Percentiles rank a stretch among this genome's conserved stretches.
phyloP scores from a whole-genome alignment of 352 stramenopile genomes.

The Globisporangium barbulae region DNA sequence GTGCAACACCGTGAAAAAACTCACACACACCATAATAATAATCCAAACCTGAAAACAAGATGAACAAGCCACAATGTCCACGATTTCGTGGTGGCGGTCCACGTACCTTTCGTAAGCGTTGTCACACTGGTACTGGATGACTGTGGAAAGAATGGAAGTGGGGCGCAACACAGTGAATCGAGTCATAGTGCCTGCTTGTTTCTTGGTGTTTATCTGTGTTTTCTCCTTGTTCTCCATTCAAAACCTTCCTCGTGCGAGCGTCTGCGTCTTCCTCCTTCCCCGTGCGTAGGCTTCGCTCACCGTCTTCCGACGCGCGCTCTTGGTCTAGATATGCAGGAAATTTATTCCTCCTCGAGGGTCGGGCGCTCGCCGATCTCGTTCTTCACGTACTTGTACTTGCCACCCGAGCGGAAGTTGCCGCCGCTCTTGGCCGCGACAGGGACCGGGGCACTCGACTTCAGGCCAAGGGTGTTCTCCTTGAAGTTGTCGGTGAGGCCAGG shows the following conservation, averaged over 20 bases:
- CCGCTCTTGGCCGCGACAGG: slow-evolving; percentile 17
- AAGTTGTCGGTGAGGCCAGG: slow-evolving; percentile 62
- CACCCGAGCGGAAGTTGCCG: slow-evolving; percentile 39
- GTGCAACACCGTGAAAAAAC: too few relatives aligned
- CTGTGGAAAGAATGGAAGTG: not conserved
- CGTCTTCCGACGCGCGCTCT: not conserved
- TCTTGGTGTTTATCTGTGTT: slow-evolving; percentile 9
- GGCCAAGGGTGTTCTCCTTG: slow-evolving; percentile 73
- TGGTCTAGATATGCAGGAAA: slow-evolving; percentile 6
- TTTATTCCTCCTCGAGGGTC: slow-evolving; percentile 64
- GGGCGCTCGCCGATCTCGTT: slow-evolving; percentile 72
- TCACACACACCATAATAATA: too few relatives aligned
- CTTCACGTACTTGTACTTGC: slow-evolving; percentile 83
- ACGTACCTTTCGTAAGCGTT: too few relatives aligned
- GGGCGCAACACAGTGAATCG: not conserved
- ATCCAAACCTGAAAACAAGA: not conserved
- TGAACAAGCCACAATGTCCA: not conserved
- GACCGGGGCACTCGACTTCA: slow-evolving; percentile 31
- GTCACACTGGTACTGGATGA: not conserved
- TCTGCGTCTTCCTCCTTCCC: not conserved
- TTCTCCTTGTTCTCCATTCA: slow-evolving; percentile 1
- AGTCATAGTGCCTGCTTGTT: slow-evolving; percentile 2
- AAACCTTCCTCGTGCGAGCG: slow-evolving; percentile 3
- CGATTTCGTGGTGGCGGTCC: too few relatives aligned
- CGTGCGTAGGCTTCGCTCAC: not conserved